Base-by-base conservation (phyloP, 176 grass and related monocot genomes). In the Zizania latifolia region DNA sequence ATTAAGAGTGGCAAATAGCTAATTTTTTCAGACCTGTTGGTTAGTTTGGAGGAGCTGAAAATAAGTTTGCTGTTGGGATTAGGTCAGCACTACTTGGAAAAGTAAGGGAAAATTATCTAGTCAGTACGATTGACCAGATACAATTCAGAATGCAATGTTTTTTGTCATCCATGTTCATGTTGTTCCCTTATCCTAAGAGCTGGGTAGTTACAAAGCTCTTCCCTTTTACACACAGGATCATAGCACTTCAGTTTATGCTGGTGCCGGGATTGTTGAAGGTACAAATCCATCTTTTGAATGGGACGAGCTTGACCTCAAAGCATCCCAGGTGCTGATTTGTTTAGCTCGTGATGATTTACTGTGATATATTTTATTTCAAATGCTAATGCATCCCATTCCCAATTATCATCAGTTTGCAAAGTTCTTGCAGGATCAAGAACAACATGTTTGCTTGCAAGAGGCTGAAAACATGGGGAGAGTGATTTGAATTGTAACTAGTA, bases 21-120 rank as follows among this genome's bases (percentile, higher is more conserved):
- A n/a, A n/a, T n/a, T n/a, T n/a, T n/a, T n/a, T n/a, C n/a, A n/a
- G 91, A 65, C 95, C 95, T 58, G 86, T 99, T 54, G 91, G 95
- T 68, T 99, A 91, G 91, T 94, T 99, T 76, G 95, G 95, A 63
- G 95, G 95, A 80, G 80, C 67, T 77, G 95, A 99, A 86, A 92
- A 89, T 60, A 91, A 99, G 84, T 99, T 99, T 78, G 86, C 89
- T 37, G 95, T 99, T 40, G 95, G 95, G 8, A 99, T 99, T 88
- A 90, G 91, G 79, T 94, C 95, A 36, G 95, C 89, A 48, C 80
- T 99, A 48, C 79, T 94, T 32, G 92, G 84, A 76, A 94, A 94
- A 78, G 95, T 99, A 94, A 89, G 78, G 2, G 75, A 66, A 46
- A 40, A 12, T 7, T 5, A 5, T 6, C 0, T 36, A 33, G 48